phyloP scores from a whole-genome alignment of 306 rosid species.

The Glycyrrhiza uralensis region DNA sequence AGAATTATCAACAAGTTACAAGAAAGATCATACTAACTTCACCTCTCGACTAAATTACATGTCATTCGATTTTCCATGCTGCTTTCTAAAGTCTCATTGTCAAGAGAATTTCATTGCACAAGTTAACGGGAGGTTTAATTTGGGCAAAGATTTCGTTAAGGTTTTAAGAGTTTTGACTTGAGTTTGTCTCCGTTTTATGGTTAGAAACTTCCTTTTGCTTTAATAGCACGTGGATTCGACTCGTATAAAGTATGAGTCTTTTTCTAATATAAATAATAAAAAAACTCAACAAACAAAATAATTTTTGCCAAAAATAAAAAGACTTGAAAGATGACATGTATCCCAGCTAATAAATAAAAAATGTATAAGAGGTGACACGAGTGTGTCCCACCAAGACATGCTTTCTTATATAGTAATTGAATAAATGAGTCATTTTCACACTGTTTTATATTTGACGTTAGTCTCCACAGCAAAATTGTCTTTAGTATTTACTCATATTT shows the following conservation, averaged over 20 bases:
- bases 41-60: conserved; percentile 4
- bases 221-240: too few species aligned
- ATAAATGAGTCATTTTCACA: conserved; percentile 19
- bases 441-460: background rate
- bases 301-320: too few species aligned
- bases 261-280: too few species aligned
- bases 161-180: conserved; percentile 23
- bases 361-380: too few species aligned
- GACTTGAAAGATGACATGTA: too few species aligned
- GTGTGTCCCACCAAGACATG: too few species aligned
- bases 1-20: background rate
- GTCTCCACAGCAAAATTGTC: background rate
- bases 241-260: too few species aligned
- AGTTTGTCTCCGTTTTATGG: background rate
- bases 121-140: background rate
- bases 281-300: too few species aligned
- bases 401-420: too few species aligned
- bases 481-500: conserved; percentile 10
- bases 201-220: conserved; percentile 1
- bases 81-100: background rate
- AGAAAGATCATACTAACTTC: conserved; percentile 5
- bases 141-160: background rate
- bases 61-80: background rate
- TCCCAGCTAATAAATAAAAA: too few species aligned
- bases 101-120: conserved; percentile 9